Conservation (phyloP, 1,284 basidiomycete genomes). For the Cutaneotrichosporon cyanovorans region DNA sequence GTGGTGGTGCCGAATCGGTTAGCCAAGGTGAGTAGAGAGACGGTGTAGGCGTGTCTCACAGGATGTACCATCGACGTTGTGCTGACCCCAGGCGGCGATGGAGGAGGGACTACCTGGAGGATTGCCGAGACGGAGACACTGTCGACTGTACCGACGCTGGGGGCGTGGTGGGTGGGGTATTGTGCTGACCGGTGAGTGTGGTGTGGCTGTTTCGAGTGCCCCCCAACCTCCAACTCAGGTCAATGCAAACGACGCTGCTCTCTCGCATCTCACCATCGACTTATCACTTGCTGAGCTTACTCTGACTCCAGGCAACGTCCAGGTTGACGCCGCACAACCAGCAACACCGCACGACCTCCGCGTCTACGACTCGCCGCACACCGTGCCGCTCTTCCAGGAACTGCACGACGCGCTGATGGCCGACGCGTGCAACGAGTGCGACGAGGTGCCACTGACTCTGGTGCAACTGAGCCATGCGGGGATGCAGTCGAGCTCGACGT, state of each 20-base stretch:
- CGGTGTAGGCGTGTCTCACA: not conserved
- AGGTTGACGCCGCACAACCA: slow-evolving; percentile 64
- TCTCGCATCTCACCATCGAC: too few species aligned
- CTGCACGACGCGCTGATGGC: slow-evolving; percentile 54
- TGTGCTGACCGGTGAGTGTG: slow-evolving; percentile 60
- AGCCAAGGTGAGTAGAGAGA: slow-evolving; percentile 46
- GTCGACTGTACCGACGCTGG: slow-evolving; percentile 69
- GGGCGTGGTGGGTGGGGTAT: slow-evolving; percentile 74
- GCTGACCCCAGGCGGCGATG: slow-evolving; percentile 59
- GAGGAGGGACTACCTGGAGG: slow-evolving; percentile 77
- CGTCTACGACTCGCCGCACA: slow-evolving; percentile 49
- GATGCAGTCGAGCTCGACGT: slow-evolving; percentile 63
- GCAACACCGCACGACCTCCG: slow-evolving; percentile 72
- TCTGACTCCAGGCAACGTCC: slow-evolving; percentile 60
- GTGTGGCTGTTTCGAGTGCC: too few species aligned
- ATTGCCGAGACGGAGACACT: slow-evolving; percentile 59
- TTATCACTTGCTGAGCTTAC: too few species aligned
- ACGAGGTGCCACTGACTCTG: slow-evolving; percentile 36
- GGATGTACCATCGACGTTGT: too few species aligned
- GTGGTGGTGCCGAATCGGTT: slow-evolving; percentile 48
- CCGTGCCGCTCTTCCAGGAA: slow-evolving; percentile 50
- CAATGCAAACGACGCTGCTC: too few species aligned
- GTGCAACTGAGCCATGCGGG: slow-evolving; percentile 84
- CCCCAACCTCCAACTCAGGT: too few species aligned
- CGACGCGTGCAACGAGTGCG: slow-evolving; percentile 4